phyloP scores from a whole-genome alignment of 2,329 filamentous ascomycete species.

The Botryotinia narcissicola region DNA sequence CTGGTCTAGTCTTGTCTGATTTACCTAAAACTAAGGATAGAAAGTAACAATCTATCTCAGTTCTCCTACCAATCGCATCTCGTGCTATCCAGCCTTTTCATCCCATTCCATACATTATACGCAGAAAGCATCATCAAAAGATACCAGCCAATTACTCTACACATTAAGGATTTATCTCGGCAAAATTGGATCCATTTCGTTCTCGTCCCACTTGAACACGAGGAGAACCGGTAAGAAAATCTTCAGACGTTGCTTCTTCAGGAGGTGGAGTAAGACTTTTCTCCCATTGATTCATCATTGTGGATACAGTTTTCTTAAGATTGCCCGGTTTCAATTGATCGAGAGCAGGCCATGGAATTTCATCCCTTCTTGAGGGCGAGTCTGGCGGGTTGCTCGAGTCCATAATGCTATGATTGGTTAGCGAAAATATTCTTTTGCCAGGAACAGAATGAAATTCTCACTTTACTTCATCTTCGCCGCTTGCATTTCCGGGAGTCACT shows the following conservation, averaged over 20 bases:
- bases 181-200: background rate
- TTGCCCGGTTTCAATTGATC: conserved; percentile 62
- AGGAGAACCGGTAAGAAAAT: background rate
- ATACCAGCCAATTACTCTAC: background rate
- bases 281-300: conserved; percentile 90
- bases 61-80: background rate
- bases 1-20: background rate
- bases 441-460: conserved; percentile 24
- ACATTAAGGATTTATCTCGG: background rate
- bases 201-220: background rate
- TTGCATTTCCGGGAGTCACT: conserved; percentile 32
- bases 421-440: conserved; percentile 26
- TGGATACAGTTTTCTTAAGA: conserved; percentile 77
- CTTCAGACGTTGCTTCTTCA: conserved; percentile 21
- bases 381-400: conserved; percentile 26
- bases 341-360: conserved; percentile 43
- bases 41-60: conserved; percentile 2
- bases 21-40: background rate
- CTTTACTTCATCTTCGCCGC: conserved; percentile 32
- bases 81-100: background rate
- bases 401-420: background rate
- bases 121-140: background rate
- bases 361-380: conserved; percentile 32
- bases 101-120: background rate
- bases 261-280: conserved; percentile 62